These are phyloP conservation scores for Podospora pseudopauciseta DNA, from an alignment of 495 filamentous ascomycete species.

Conservation along the genomic window DNA sequence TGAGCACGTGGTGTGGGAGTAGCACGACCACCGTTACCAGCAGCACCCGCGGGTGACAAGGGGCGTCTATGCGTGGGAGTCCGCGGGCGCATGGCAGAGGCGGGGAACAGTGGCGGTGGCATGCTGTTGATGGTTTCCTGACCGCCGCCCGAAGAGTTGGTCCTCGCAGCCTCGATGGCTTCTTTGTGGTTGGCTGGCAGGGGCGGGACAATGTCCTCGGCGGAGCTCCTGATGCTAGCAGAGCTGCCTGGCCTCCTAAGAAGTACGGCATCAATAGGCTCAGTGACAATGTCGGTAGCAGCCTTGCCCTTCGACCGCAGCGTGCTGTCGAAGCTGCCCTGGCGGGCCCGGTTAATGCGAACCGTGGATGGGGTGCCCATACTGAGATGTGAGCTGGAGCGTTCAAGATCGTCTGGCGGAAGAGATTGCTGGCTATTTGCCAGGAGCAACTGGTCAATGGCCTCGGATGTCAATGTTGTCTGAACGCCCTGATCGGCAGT, in stretches of 20 bases:
- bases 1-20: conserved; percentile 42
- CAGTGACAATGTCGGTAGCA: conserved; percentile 23
- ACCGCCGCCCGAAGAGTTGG: conserved; percentile 43
- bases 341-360: conserved; percentile 35
- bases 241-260: conserved; percentile 63
- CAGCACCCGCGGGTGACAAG: conserved; percentile 36
- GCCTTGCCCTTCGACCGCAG: conserved; percentile 34
- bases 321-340: conserved; percentile 39
- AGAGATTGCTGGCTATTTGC: conserved; percentile 33
- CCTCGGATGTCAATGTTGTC: conserved; percentile 67
- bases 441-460: conserved; percentile 64
- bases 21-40: conserved; percentile 22
- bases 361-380: conserved; percentile 33
- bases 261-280: conserved; percentile 19
- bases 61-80: conserved; percentile 57
- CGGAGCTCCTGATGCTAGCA: conserved; percentile 50
- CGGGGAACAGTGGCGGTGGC: conserved; percentile 82
- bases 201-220: conserved; percentile 53
- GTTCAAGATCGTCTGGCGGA: conserved; percentile 22
- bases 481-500: conserved; percentile 67
- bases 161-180: conserved; percentile 73
- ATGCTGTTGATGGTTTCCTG: conserved; percentile 55
- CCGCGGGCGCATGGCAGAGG: conserved; percentile 71
- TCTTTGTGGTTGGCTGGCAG: conserved; percentile 79
- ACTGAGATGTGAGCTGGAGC: conserved; percentile 25